Base-by-base conservation (phyloP, 2,329 filamentous ascomycete genomes). In the Coniochaeta pulveracea region DNA sequence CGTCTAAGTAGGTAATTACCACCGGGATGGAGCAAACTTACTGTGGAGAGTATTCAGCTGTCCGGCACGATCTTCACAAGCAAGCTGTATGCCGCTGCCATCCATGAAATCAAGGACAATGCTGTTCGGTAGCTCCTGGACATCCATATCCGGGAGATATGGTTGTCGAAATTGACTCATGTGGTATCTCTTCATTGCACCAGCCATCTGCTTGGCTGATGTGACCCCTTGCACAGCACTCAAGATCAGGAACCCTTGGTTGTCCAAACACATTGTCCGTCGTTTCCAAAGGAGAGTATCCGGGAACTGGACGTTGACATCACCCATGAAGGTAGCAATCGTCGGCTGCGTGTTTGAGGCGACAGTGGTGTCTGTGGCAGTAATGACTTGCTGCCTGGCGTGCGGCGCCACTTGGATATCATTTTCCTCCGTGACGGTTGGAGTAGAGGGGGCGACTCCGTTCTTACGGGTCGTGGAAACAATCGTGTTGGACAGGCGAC, bases 211-310 rank as follows among this genome's bases (percentile, higher is more conserved):
- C 37, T 64, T 60, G 50, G 64, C 46, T 42, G 72, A 58, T 19
- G 49, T 44, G 14, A 50, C 72, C 14, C 76, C 70, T 40, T 76
- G 76, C 12, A 79, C 71, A 7, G 78, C 69, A 26, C 79, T 83
- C 40, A 98, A 69, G 37, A 93, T 78, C 24, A 98, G 63, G 56
- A 82, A 86, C 12, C 89, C 91, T 39, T 81, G 69, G 7, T 77
- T 75, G 54, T 96, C 88, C 36, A 98, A 74, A 42, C 80, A 80
- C 58, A 95, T 77, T 48, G 80, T 86, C 39, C 91, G 77, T 35
- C 89, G 81, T 63, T 96, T 98, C 91, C 91, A 98, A 10, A 98
- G 69, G 29, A 98, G 67, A 35, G 85, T 93, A 51, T 96, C 89
- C 0, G 91, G 91, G 52, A 98, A 95, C 53, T 98, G 91, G 9